These are phyloP conservation scores for Rhododendron vialii DNA, from an alignment of 148 eudicot species.

Conservation along the genomic window DNA sequence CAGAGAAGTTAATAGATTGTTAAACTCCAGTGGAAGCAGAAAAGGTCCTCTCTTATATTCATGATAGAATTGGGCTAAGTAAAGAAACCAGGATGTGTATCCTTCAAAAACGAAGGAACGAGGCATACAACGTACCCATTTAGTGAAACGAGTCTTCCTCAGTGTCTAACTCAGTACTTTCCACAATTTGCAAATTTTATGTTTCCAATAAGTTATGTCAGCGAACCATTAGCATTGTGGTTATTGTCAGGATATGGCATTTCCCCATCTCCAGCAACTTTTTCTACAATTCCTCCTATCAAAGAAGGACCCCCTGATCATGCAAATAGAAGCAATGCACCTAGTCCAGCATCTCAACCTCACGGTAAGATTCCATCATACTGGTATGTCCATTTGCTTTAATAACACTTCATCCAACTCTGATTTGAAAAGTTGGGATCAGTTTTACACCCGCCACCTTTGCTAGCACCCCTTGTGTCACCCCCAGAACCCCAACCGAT, in stretches of 20 bases:
- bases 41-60: not conserved
- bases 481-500: conserved; percentile 28
- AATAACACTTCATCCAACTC: not conserved
- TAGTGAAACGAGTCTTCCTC: not conserved
- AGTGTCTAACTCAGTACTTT: not conserved
- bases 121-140: not conserved
- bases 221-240: not conserved
- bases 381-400: not conserved
- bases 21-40: not conserved
- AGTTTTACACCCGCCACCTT: conserved; percentile 26
- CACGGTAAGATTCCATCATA: conserved; percentile 20
- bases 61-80: not conserved
- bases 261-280: conserved; percentile 18
- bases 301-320: conserved; percentile 13
- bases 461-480: conserved; percentile 23
- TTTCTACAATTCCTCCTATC: conserved; percentile 11
- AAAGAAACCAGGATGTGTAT: not conserved
- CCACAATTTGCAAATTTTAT: not conserved
- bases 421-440: conserved; percentile 10
- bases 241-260: conserved; percentile 15
- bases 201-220: not conserved
- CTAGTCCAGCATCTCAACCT: conserved; percentile 22
- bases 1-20: not conserved
- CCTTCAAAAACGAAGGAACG: not conserved
- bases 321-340: conserved; percentile 14